Evolutionary conservation across 805 yeast species (phyloP), one percentile per base, ranked within the genome.

Genomic region (Pichia nanzhaoensis): DNA sequence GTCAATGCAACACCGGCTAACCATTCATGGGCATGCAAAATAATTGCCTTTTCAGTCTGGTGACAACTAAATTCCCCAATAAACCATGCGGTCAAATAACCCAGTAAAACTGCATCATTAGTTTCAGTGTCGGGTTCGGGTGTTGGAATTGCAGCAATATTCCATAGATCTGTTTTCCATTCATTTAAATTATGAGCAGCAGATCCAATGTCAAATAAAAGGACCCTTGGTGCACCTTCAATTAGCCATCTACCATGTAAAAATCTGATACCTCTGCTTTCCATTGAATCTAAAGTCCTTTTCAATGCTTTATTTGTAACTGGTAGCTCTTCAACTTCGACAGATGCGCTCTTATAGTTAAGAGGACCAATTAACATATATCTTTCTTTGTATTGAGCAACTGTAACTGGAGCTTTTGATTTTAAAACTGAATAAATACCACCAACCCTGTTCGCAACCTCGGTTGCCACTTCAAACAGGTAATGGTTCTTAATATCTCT

Each of bases 21-120:
- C 99, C 99, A 91, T 69, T 91, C 99, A 69, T 91, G 99, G 64
- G 85, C 90, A 61, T 91, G 99, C 46, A 93, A 82, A 50, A 91
- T 82, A 42, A 93, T 89, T 0, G 98, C 97, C 55, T 91, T 80
- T 43, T 83, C 83, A 20, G 80, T 75, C 63, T 93, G 95, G 57
- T 81, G 79, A 60, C 73, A 79, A n/a, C 86, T 87, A 61, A 87
- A 75, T 65, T 93, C 98, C 16, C 99, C 99, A 46, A 93, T 69
- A 63, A 91, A 90, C 99, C 99, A 91, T 3, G 98, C 95, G 21
- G 89, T 95, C 41, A 88, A 68, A 66, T 91, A 91, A 27, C 99
- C 99, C 54, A 91, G 71, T 51, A 91, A 70, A 52, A 93, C 86
- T 27, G 98, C 96, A 52, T 91, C 95, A 61, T 88, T 88, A 20